phyloP scores from a whole-genome alignment of 257 asterid genomes.

The Prunella vulgaris region DNA sequence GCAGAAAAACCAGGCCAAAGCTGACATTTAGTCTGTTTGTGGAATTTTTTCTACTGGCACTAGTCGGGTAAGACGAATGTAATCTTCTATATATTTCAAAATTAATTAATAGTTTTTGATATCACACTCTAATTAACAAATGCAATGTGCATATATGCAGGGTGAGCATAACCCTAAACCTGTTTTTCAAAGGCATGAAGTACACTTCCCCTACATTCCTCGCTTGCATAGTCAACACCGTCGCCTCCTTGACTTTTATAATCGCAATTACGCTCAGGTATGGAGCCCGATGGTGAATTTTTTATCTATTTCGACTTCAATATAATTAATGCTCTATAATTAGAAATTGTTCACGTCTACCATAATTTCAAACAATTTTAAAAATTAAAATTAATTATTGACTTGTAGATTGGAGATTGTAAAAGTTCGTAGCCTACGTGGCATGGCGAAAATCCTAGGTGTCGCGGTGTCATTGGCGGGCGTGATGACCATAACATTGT shows the following conservation, averaged over 20 bases:
- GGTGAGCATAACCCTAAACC: conserved; percentile 63
- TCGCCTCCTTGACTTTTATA: conserved; percentile 65
- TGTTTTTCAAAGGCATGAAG: conserved; percentile 62
- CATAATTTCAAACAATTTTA: no score
- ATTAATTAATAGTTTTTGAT: no score
- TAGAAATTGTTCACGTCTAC: no score
- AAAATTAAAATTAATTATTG: not conserved
- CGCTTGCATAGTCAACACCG: conserved; percentile 61
- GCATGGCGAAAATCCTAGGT: conserved; percentile 57
- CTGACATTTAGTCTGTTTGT: conserved; percentile 43
- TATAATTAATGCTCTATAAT: no score
- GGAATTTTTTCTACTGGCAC: conserved; percentile 56
- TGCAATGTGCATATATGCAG: conserved; percentile 26
- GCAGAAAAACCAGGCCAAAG: conserved; percentile 65
- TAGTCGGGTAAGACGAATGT: conserved; percentile 62
- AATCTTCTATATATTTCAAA: no score
- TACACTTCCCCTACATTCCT: conserved; percentile 62
- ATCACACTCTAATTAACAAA: not conserved
- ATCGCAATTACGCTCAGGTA: conserved; percentile 72
- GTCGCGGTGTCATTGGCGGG: conserved; percentile 63
- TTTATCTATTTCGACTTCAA: no score
- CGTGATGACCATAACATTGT: conserved; percentile 60
- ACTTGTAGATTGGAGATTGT: conserved; percentile 56
- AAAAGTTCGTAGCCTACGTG: conserved; percentile 43
- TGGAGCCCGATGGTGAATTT: no score